Base-by-base conservation (phyloP, 805 yeast genomes). In the Candida insectalens region DNA sequence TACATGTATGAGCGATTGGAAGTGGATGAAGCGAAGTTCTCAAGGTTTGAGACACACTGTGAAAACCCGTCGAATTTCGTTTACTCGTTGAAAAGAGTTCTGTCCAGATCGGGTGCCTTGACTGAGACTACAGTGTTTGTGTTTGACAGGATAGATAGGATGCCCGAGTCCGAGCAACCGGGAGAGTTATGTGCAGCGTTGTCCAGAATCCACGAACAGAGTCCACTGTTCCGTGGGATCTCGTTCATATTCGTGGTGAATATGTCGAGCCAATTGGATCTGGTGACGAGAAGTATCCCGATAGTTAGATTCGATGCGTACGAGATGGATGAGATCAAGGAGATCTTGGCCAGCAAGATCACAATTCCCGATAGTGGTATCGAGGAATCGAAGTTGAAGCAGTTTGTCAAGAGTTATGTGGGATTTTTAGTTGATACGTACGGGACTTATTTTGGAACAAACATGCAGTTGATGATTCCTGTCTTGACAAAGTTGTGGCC, bases 401-500 rank as follows among this genome's bases (percentile, higher is more conserved):
- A 16, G 1, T 51, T 60, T 32, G 46, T 47, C 7, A 48, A 44
- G 14, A 40, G 39, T 26, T 71, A 59, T 37, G 51, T 65, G 14
- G 62, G 61, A 26, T 46, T 69, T 19, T 55, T 71, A 14, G 58
- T 69, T 13, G 73, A 70, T 38, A 55, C 69, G 21, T 68, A 57
- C 37, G 57, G 49, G 30, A 57, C 63, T 5, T 68, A 62, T 41
- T 53, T 71, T 14, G 76, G 77, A 0, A 43, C 66, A 0, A 65
- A 67, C 40, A 42, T 71, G 30, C 50, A 50, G 19, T 39, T 66
- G 13, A 44, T 67, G 3, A 30, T 53, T 7, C 54, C 56, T 3
- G 50, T 49, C 1, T 33, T 57, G 25, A 44, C 36, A 2, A 45
- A 49, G 25, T 30, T 53, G 7, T 57, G 60, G 60, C 58, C 56